These are phyloP conservation scores for Phaffomyces opuntiae DNA, from an alignment of 805 yeast genomes.

Conservation along the genomic window DNA sequence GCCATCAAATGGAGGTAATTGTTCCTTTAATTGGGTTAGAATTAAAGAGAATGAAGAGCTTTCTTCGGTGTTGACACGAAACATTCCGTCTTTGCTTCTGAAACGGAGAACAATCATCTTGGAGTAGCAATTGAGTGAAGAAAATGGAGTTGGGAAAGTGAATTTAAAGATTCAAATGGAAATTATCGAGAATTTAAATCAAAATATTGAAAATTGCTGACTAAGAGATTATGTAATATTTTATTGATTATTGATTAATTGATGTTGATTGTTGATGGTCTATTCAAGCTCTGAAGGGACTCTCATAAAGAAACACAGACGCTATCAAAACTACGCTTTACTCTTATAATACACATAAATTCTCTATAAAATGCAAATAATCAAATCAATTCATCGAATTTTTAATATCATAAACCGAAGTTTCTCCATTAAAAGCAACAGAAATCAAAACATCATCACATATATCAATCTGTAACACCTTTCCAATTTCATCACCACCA, in stretches of 20 bases:
- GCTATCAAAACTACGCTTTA: too few relatives aligned
- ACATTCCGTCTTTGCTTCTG: slow-evolving; percentile 78
- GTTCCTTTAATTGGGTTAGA: slow-evolving; percentile 31
- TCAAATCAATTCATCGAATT: too few relatives aligned
- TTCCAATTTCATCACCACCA: slow-evolving; percentile 5
- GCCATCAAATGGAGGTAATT: slow-evolving; percentile 21
- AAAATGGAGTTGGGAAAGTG: background rate
- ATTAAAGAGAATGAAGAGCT: slow-evolving; percentile 37
- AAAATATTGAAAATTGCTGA: too few relatives aligned
- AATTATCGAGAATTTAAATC: background rate
- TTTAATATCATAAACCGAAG: too few relatives aligned
- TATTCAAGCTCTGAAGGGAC: too few relatives aligned
- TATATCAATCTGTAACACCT: slow-evolving; percentile 69
- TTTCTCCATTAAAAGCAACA: background rate
- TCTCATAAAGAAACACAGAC: too few relatives aligned
- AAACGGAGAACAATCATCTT: slow-evolving; percentile 44
- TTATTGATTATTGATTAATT: too few relatives aligned
- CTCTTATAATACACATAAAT: too few relatives aligned
- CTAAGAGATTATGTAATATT: too few relatives aligned
- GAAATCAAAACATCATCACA: slow-evolving; percentile 42
- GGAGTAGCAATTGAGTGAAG: background rate
- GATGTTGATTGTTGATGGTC: too few relatives aligned
- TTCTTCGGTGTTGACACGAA: slow-evolving; percentile 51
- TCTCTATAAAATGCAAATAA: too few relatives aligned
- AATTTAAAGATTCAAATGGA: background rate